Conservation (phyloP, 2,329 filamentous ascomycete genomes). For the Coniochaeta sp. region DNA sequence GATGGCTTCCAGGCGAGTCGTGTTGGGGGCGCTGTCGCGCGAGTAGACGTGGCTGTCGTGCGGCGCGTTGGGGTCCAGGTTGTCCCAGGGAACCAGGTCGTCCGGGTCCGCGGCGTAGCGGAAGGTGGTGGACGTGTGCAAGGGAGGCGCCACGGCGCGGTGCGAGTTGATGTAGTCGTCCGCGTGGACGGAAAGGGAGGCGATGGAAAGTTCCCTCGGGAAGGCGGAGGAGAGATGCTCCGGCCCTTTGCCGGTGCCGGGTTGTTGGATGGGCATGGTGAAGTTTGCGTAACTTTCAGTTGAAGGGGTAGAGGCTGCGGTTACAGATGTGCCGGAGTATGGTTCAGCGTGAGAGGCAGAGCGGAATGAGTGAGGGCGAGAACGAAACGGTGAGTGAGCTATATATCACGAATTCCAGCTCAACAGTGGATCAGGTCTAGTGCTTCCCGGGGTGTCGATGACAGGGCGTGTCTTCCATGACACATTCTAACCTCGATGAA, state of each 20-base stretch:
- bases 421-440: not conserved
- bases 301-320: not conserved
- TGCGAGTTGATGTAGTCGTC: constrained; percentile 70
- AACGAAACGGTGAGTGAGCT: not conserved
- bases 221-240: constrained; percentile 22
- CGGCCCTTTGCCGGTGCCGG: constrained; percentile 8
- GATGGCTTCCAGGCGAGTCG: constrained; percentile 77
- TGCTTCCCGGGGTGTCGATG: not conserved
- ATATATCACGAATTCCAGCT: not conserved
- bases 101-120: constrained; percentile 69
- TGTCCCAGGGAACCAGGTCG: constrained; percentile 45
- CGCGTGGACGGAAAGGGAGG: constrained; percentile 73
- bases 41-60: constrained; percentile 75
- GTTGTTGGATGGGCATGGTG: not conserved
- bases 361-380: not conserved
- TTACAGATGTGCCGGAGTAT: no score
- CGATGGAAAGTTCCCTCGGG: constrained; percentile 41
- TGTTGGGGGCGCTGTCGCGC: constrained; percentile 70
- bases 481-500: not conserved
- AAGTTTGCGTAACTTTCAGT: no score
- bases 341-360: no score
- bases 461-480: not conserved
- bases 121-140: constrained; percentile 90
- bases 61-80: constrained; percentile 45
- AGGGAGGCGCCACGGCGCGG: constrained; percentile 75